Percentiles rank a stretch among this genome's conserved stretches.
These are phyloP conservation scores for Camellia lanceoleosa DNA, from an alignment of 148 eudicot genomes.

Conservation along the genomic window DNA sequence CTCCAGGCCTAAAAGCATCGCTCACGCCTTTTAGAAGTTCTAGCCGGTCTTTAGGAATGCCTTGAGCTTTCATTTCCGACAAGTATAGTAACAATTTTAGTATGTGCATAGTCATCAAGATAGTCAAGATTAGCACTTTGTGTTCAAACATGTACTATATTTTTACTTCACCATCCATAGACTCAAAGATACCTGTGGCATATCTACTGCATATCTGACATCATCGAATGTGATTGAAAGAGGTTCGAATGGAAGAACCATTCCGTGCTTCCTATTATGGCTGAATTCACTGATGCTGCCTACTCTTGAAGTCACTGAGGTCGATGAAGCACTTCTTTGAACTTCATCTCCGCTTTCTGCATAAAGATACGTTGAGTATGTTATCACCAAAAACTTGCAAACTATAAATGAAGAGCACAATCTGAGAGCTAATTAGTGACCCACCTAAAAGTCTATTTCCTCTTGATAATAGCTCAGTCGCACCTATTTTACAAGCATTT, in stretches of 20 bases:
- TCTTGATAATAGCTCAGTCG: constrained; percentile 21
- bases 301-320: constrained; percentile 27
- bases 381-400: neutral
- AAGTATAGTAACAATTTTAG: neutral
- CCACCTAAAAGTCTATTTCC: constrained; percentile 18
- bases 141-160: neutral
- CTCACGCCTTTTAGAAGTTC: constrained; percentile 51
- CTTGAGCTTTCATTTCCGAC: constrained; percentile 50
- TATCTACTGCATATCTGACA: constrained; percentile 40
- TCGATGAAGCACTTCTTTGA: constrained; percentile 18
- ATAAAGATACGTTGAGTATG: neutral
- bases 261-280: constrained; percentile 30
- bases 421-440: neutral
- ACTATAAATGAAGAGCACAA: neutral
- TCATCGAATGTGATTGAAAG: constrained; percentile 38
- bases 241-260: constrained; percentile 45
- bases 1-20: constrained; percentile 65
- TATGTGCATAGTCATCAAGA: neutral
- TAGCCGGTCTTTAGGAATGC: constrained; percentile 33
- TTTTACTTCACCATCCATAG: neutral
- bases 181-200: constrained; percentile 36
- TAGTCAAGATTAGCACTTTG: neutral
- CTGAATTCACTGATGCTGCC: constrained; percentile 17
- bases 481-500: constrained; percentile 22
- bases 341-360: constrained; percentile 27